These are phyloP conservation scores for Rhododendron henanense DNA, from an alignment of 148 eudicot genomes.

Conservation along the genomic window DNA sequence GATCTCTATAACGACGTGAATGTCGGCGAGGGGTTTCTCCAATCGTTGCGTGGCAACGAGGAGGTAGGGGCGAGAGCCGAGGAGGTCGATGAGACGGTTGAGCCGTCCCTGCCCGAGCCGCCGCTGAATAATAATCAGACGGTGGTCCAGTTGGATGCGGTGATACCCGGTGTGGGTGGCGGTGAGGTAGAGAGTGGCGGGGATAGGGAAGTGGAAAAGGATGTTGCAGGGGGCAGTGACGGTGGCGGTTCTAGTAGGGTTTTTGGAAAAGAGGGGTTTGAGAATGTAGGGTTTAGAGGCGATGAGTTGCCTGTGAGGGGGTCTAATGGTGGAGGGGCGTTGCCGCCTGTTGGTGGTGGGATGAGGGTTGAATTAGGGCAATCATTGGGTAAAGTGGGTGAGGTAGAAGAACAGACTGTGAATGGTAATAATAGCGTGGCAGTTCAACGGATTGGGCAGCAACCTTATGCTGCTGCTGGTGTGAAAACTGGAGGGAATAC, in stretches of 20 bases:
- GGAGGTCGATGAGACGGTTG: conserved; percentile 28
- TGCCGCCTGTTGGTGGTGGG: conserved; percentile 37
- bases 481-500: conserved; percentile 26
- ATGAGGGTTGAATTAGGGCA: conserved; percentile 61
- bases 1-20: conserved; percentile 88
- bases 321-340: conserved; percentile 10
- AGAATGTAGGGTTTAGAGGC: conserved; percentile 38
- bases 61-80: conserved; percentile 38
- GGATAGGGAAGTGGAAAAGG: conserved; percentile 33
- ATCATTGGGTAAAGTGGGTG: conserved; percentile 35
- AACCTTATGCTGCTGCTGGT: conserved; percentile 24
- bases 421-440: conserved; percentile 20
- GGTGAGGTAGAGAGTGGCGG: conserved; percentile 18
- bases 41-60: conserved; percentile 54
- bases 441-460: conserved; percentile 31
- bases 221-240: conserved; percentile 14
- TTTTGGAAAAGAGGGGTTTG: conserved; percentile 38
- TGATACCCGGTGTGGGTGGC: conserved; percentile 25
- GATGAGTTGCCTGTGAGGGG: conserved; percentile 22
- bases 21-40: conserved; percentile 75
- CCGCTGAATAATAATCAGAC: conserved; percentile 10
- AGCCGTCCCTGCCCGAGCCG: conserved; percentile 13
- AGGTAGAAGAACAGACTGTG: conserved; percentile 37
- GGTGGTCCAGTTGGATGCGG: conserved; percentile 20
- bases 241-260: conserved; percentile 15